Evolutionary conservation across 768 basidiomycete species (phyloP).

Genomic region (Panaeolus papilionaceus): DNA sequence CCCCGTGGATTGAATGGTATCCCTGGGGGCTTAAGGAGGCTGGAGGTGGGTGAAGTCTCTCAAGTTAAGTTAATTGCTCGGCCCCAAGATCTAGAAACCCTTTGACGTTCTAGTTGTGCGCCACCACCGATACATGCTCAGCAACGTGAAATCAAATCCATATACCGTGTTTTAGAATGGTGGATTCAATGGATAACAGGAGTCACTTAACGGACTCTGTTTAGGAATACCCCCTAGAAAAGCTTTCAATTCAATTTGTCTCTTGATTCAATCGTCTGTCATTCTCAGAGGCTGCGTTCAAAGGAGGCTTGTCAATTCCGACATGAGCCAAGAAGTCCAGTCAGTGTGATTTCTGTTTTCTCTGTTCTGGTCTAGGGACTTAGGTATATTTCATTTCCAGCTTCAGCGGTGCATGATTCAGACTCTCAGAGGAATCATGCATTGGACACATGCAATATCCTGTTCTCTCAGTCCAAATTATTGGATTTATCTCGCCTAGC

Average conservation of each 20-base stretch:
- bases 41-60: conserved; percentile 47
- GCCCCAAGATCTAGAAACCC: conserved; percentile 48
- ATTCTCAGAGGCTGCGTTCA: not conserved
- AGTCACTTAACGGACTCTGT: not conserved
- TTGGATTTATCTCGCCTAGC: too few species aligned
- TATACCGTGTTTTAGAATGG: not conserved
- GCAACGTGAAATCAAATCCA: not conserved
- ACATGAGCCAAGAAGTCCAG: not conserved
- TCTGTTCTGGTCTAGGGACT: not conserved
- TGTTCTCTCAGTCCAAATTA: too few species aligned
- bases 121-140: not conserved
- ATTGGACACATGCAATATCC: not conserved
- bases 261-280: not conserved
- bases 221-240: not conserved
- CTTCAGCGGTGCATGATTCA: not conserved
- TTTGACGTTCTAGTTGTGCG: not conserved
- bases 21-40: conserved; percentile 43
- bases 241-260: not conserved
- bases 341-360: not conserved
- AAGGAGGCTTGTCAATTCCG: not conserved
- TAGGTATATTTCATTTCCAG: not conserved
- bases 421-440: not conserved
- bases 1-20: conserved; percentile 52
- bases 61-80: conserved; percentile 50
- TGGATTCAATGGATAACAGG: not conserved